Evolutionary conservation across 2,329 filamentous ascomycete genomes (phyloP), one percentile per base, ranked within the genome.

Genomic region (Grosmannia clavigera): DNA sequence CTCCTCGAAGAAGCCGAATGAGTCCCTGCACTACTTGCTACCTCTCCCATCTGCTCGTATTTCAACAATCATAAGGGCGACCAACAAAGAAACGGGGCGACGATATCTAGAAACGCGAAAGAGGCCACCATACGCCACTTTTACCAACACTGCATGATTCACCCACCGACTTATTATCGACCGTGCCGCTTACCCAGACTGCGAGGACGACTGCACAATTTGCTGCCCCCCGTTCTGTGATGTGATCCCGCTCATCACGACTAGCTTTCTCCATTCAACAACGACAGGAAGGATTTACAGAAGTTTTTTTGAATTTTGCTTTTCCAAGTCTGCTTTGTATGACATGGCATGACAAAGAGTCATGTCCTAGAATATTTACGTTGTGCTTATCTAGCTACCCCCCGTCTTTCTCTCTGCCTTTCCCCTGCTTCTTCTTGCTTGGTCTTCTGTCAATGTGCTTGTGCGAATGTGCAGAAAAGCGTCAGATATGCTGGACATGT

Each of bases 1-100:
- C 83, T 99, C 46, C 82, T 99, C 64, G 86, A 83, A 65, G 64
- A 66, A 48, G 61, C 65, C 35, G 62, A 64, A 12, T 62, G 56
- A 56, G 14, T 16, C 7, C 9, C 48, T 12, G 11, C 48, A 27
- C 48, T 19, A 14, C 27, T 7, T 51, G 48, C 48, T 51, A 12
- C 48, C 19, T 2, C 43, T 46, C 43, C 40, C 43, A 46, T 46
- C 43, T 46, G 43, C 43, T n/a, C 43, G 19, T n/a, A 46, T 46
- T 54, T 54, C 52, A 35, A 54, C 52, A 54, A 54, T 27, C 52
- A 35, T 35, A 33, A 16, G 51, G 29, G 7, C 27, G 9, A 9
- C 22, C 48, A 6, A 27, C 48, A 1, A 2, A 29, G 50, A 25
- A 52, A 52, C 50, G 9, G 50, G n/a, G 29, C 3, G 16, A 31